Conservation (phyloP, 208 protist genomes). For the Leishmania mexicana region DNA sequence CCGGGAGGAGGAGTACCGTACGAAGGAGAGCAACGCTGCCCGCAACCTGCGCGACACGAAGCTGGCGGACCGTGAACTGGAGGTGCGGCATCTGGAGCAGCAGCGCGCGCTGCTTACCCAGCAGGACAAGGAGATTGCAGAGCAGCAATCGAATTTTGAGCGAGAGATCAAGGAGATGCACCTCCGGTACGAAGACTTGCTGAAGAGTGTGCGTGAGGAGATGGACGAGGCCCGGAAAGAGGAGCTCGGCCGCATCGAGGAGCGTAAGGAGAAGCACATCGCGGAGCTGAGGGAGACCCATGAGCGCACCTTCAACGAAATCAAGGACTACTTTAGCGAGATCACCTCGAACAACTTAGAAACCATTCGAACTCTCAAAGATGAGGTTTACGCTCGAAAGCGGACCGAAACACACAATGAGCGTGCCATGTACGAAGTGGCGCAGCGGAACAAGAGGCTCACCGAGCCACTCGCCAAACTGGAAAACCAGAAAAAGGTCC, state of each 20-base stretch:
- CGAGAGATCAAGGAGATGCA: conserved; percentile 94
- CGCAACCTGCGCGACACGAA: conserved; percentile 88
- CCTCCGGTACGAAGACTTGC: conserved; percentile 94
- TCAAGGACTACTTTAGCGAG: conserved; percentile 98
- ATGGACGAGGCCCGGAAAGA: conserved; percentile 92
- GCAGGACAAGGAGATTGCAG: conserved; percentile 87
- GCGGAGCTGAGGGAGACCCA: conserved; percentile 95
- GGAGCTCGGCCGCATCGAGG: conserved; percentile 96
- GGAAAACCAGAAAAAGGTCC: conserved; percentile 90
- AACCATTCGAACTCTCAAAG: conserved; percentile 97
- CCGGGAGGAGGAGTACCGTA: conserved; percentile 90
- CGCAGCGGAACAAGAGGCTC: conserved; percentile 96
- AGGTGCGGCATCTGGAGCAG: conserved; percentile 90
- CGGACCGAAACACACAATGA: conserved; percentile 95
- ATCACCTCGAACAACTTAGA: conserved; percentile 99
- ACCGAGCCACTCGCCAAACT: conserved; percentile 95
- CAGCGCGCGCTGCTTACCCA: conserved; percentile 68
- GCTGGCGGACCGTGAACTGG: conserved; percentile 86
- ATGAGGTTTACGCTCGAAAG: conserved; percentile 95
- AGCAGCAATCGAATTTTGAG: conserved; percentile 90
- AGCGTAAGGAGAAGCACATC: conserved; percentile 96
- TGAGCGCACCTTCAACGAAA: conserved; percentile 96
- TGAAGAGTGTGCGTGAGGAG: conserved; percentile 88
- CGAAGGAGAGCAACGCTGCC: conserved; percentile 75
- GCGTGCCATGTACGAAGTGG: conserved; percentile 98